A percentile compares a stretch with the other conserved stretches of the same genome.
Evolutionary conservation across 768 basidiomycete species (phyloP).

Genomic region (Scleroderma bovista): DNA sequence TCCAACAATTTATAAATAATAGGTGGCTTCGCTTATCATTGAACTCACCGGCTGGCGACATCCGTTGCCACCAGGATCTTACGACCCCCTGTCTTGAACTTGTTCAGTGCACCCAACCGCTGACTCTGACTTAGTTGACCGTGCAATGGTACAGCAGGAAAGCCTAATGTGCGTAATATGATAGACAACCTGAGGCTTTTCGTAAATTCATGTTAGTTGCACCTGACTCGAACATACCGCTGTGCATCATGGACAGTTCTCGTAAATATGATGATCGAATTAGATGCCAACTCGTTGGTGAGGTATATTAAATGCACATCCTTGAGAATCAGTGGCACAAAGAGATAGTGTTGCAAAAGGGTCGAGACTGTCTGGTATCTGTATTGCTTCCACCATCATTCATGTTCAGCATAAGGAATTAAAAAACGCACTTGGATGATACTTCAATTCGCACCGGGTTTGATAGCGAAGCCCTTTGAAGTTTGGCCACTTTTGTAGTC

Average conservation of each 20-base stretch:
- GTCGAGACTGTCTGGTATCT: constrained; percentile 98
- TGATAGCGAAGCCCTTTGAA: constrained; percentile 88
- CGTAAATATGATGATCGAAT: constrained; percentile 94
- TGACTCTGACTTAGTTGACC: constrained; percentile 93
- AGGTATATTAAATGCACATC: constrained; percentile 88
- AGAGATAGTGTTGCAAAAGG: constrained; percentile 90
- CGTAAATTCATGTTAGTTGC: neutral
- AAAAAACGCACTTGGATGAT: constrained; percentile 68
- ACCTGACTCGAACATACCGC: constrained; percentile 37
- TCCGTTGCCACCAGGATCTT: constrained; percentile 94
- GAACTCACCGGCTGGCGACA: constrained; percentile 79
- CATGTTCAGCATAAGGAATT: neutral
- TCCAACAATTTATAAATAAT: constrained; percentile 4
- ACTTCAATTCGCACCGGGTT: constrained; percentile 96
- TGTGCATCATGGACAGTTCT: constrained; percentile 93
- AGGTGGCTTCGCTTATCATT: neutral
- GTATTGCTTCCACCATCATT: constrained; percentile 1
- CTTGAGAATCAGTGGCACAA: constrained; percentile 88
- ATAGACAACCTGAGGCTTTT: constrained; percentile 61
- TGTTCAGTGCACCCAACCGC: constrained; percentile 85
- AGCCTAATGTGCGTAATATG: constrained; percentile 84
- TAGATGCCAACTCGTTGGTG: constrained; percentile 82
- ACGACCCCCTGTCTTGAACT: constrained; percentile 93
- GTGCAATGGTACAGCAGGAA: constrained; percentile 93
- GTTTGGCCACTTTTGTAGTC: constrained; percentile 96